A percentile compares a stretch with the other conserved stretches of the same genome.
Conservation (phyloP, 441 rosid genomes). For the Mallotus japonicus region DNA sequence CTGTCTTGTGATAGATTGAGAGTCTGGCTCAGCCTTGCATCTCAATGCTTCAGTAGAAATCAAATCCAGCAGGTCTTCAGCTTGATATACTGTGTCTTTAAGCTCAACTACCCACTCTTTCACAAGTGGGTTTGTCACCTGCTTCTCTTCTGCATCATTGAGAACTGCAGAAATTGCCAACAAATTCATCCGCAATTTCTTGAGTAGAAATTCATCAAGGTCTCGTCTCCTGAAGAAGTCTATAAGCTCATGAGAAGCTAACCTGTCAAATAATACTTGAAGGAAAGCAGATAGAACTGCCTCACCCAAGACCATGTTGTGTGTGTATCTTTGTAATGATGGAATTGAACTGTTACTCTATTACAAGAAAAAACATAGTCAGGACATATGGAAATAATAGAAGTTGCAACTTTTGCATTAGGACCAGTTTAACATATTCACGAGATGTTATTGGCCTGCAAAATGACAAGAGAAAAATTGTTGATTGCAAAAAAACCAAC, state of each 20-base stretch:
- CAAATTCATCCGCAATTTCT: neutral
- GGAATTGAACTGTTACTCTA: too few species aligned
- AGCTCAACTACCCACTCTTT: neutral
- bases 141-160: too few species aligned
- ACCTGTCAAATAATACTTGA: neutral
- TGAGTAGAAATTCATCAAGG: neutral
- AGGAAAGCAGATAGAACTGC: neutral
- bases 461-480: too few species aligned
- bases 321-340: neutral
- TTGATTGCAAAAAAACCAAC: too few species aligned
- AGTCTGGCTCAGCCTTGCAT: neutral
- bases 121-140: neutral
- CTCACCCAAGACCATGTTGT: neutral
- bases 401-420: too few species aligned
- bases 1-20: neutral
- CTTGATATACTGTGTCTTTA: constrained; percentile 2
- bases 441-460: too few species aligned
- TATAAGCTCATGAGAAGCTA: neutral
- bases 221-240: neutral
- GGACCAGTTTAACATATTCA: too few species aligned
- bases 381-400: too few species aligned
- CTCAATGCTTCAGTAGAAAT: neutral
- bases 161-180: neutral
- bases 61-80: neutral
- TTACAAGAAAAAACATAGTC: too few species aligned